Base-by-base conservation (phyloP, 495 filamentous ascomycete species). In the Endocarpon pusillum region DNA sequence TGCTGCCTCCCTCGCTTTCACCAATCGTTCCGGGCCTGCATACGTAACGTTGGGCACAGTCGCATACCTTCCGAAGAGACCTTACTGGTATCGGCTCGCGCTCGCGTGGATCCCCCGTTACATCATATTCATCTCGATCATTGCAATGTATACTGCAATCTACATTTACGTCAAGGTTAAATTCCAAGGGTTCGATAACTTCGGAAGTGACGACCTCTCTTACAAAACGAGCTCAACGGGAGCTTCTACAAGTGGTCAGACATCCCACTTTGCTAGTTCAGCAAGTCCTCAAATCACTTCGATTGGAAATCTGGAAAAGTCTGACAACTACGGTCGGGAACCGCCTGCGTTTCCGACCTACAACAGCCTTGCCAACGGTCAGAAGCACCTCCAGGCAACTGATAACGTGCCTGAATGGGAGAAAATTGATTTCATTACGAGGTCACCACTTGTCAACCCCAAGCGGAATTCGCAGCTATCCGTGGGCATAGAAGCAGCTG, bases 81-180 rank as follows among this genome's bases (percentile, higher is more conserved):
- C 61, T n/a, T 54, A 59, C 22, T 80, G 74, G 75, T 75, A 71
- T 41, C 64, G 73, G 22, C 55, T 76, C 20, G 69, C 65, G 3
- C 57, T 84, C 20, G 64, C 64, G 31, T 85, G 79, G 79, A 59
- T 73, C 11, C 79, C 79, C 20, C 64, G 79, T 19, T 85, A 84
- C 39, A 34, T 79, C 17, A 72, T 84, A 20, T 67, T 74, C 42
- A 49, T 59, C 21, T 56, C 62, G 26, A 71, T 81, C 36, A 42
- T 78, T 8, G 44, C 57, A 32, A 68, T 81, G 7, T 80, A 80
- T 39, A 52, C 64, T 17, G 61, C 66, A 2, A 73, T 84, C 19
- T 81, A 83, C 45, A 45, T 72, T n/a, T 75, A 81, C 41, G 67
- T 79, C 9, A 56, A 61, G 11, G 52, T 53, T 29, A 55, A 59